Conservation (phyloP, 345 rosid genomes). For the Nephelium lappaceum region DNA sequence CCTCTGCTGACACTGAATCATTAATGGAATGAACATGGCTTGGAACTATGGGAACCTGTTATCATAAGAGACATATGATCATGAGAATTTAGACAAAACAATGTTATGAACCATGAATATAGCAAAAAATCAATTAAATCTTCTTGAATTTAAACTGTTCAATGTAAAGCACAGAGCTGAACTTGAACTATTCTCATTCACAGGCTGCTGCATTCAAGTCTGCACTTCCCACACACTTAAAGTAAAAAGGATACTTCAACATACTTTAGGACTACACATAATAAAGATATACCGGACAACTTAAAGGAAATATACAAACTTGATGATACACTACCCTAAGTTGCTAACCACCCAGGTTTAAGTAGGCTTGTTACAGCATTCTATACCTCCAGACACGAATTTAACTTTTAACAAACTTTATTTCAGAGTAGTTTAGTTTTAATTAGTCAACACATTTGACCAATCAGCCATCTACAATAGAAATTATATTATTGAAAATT, state of each 20-base stretch:
- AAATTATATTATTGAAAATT: background rate
- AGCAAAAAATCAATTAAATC: background rate
- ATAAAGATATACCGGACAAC: background rate
- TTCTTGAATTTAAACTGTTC: background rate
- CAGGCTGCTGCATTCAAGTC: background rate
- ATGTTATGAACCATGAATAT: background rate
- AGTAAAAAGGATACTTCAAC: background rate
- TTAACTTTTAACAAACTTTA: background rate
- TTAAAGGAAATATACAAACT: background rate
- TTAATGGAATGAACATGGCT: constrained; percentile 83
- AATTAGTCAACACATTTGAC: background rate
- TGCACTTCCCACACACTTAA: background rate
- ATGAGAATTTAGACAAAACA: constrained; percentile 1
- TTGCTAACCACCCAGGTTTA: background rate
- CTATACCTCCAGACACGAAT: background rate
- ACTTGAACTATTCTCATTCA: background rate
- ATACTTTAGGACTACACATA: background rate
- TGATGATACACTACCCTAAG: background rate
- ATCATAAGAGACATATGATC: constrained; percentile 4
- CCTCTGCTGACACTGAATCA: constrained; percentile 75
- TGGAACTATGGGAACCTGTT: constrained; percentile 76
- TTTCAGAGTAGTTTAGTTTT: background rate
- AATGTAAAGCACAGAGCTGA: background rate
- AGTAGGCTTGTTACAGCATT: background rate
- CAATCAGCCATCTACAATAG: background rate